Evolutionary conservation across 1,284 basidiomycete genomes (phyloP).

Genomic region (Fomitopsis palustris): DNA sequence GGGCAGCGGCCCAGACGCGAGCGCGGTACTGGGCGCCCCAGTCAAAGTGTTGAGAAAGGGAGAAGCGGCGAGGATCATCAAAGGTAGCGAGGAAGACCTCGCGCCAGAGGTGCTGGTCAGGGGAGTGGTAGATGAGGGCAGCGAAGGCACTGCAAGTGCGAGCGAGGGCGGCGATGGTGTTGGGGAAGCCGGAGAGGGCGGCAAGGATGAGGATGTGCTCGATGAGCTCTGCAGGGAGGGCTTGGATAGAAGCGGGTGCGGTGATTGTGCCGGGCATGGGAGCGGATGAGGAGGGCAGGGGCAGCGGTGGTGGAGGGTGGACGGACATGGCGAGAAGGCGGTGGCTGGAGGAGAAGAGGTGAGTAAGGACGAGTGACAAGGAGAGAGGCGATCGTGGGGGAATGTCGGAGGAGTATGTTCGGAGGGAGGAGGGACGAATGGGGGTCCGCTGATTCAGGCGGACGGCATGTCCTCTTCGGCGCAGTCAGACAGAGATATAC

Average conservation of each 20-base stretch:
- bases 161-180: slow-evolving; percentile 37
- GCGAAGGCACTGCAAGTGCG: slow-evolving; percentile 40
- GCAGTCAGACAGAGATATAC: too few relatives aligned
- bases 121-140: slow-evolving; percentile 37
- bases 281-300: not conserved
- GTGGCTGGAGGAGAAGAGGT: too few relatives aligned
- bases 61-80: slow-evolving; percentile 41
- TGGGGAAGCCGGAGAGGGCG: slow-evolving; percentile 29
- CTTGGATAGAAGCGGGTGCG: slow-evolving; percentile 6
- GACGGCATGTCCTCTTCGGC: too few relatives aligned
- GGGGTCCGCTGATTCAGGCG: too few relatives aligned
- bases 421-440: too few relatives aligned
- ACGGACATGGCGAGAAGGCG: not conserved
- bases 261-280: not conserved
- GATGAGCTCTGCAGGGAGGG: slow-evolving; percentile 37
- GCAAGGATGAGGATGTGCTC: slow-evolving; percentile 40
- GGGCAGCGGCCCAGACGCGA: slow-evolving; percentile 18
- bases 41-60: slow-evolving; percentile 13
- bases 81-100: slow-evolving; percentile 47
- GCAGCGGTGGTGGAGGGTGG: not conserved
- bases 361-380: too few relatives aligned
- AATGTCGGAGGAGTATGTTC: too few relatives aligned
- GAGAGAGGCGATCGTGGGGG: too few relatives aligned
- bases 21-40: slow-evolving; percentile 23
- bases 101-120: slow-evolving; percentile 50